A percentile compares a stretch with the other conserved stretches of the same genome.
Evolutionary conservation across 768 basidiomycete species (phyloP).

Genomic region (Lactifluus piperatus): DNA sequence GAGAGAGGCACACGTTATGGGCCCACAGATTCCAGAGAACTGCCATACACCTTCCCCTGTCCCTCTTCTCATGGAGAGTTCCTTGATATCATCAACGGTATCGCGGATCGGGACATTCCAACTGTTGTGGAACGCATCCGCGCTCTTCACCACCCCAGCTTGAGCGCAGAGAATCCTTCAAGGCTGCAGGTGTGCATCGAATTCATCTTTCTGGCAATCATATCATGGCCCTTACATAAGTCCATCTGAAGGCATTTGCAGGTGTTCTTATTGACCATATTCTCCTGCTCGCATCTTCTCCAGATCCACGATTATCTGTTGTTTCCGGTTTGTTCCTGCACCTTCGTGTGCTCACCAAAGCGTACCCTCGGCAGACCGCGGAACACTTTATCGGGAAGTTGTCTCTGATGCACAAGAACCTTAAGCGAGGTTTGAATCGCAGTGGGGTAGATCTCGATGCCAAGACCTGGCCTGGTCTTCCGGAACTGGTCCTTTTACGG

Average conservation of each 20-base stretch:
- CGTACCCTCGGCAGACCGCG: slow-evolving; percentile 77
- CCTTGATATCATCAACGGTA: slow-evolving; percentile 64
- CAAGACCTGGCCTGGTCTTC: slow-evolving; percentile 81
- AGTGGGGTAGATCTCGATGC: slow-evolving; percentile 52
- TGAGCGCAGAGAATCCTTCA: slow-evolving; percentile 85
- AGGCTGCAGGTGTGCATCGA: slow-evolving; percentile 70
- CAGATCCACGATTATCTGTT: slow-evolving; percentile 49
- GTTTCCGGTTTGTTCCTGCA: slow-evolving; percentile 69
- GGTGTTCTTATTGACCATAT: slow-evolving; percentile 83
- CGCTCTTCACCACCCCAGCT: slow-evolving; percentile 82
- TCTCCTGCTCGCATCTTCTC: slow-evolving; percentile 61
- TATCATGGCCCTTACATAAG: not conserved
- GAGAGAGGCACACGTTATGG: not conserved
- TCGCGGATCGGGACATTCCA: slow-evolving; percentile 65
- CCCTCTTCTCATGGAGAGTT: slow-evolving; percentile 84
- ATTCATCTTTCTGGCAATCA: not conserved
- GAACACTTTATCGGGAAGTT: slow-evolving; percentile 76
- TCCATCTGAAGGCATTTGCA: slow-evolving; percentile 47
- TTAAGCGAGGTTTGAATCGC: slow-evolving; percentile 68
- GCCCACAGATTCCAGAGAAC: slow-evolving; percentile 35
- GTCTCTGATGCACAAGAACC: slow-evolving; percentile 87
- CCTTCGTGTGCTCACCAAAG: slow-evolving; percentile 63
- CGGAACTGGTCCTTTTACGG: slow-evolving; percentile 77
- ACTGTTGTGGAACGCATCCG: slow-evolving; percentile 86
- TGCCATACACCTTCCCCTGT: slow-evolving; percentile 91